A percentile compares a stretch with the other conserved stretches of the same genome.
Conservation (phyloP, 1,139 yeast genomes). For the Yamadazyma aaseri region DNA sequence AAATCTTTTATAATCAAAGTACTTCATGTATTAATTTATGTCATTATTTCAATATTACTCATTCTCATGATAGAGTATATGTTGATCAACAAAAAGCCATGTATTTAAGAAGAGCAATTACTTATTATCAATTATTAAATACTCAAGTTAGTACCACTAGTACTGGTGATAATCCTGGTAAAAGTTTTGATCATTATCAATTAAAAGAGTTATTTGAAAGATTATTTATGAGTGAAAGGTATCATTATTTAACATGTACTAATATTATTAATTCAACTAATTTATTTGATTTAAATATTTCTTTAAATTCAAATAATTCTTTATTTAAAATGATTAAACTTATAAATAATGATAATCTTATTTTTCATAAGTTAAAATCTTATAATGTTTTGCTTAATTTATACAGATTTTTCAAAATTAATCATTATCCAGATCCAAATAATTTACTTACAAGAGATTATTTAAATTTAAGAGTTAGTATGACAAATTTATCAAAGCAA, state of each 20-base stretch:
- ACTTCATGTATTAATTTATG: slow-evolving; percentile 33
- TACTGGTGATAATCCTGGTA: slow-evolving; percentile 8
- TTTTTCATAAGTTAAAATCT: slow-evolving; percentile 17
- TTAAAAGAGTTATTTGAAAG: slow-evolving; percentile 37
- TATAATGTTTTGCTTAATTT: slow-evolving; percentile 16
- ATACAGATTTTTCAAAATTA: slow-evolving; percentile 16
- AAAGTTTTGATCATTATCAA: slow-evolving; percentile 24
- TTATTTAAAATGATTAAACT: slow-evolving; percentile 13
- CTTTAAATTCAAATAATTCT: slow-evolving; percentile 11
- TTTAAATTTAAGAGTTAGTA: slow-evolving; percentile 15
- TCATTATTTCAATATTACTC: slow-evolving; percentile 29
- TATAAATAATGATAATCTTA: slow-evolving; percentile 14
- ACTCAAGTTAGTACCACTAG: slow-evolving; percentile 11
- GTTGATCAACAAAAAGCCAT: slow-evolving; percentile 34
- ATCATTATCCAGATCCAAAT: slow-evolving; percentile 19
- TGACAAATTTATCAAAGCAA: slow-evolving; percentile 17
- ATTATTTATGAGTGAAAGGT: slow-evolving; percentile 33
- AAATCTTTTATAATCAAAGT: slow-evolving; percentile 36
- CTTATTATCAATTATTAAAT: slow-evolving; percentile 36
- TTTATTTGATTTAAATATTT: slow-evolving; percentile 13
- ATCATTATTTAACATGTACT: slow-evolving; percentile 31
- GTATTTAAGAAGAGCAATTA: slow-evolving; percentile 34
- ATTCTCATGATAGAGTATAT: slow-evolving; percentile 20
- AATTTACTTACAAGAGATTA: slow-evolving; percentile 15
- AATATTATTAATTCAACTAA: slow-evolving; percentile 18